Base-by-base conservation (phyloP, 768 basidiomycete species). In the Sarcodon aspratus region DNA sequence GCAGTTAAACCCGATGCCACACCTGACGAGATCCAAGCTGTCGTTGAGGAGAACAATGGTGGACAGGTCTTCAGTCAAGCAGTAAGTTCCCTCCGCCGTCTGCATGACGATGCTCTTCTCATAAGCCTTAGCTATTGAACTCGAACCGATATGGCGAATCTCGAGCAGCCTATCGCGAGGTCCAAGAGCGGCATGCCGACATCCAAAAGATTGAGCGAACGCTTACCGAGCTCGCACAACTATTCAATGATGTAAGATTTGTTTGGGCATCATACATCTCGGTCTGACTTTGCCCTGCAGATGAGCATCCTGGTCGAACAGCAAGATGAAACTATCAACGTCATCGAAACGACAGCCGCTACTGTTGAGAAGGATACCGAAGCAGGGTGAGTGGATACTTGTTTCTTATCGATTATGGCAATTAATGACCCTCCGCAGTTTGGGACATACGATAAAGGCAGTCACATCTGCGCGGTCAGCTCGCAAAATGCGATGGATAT, bases 401-500 rank as follows among this genome's bases (percentile, higher is more conserved):
- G 34, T 17, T 9, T 35, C 31, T 13, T 7, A 40, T 4, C 13
- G 2, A 18, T 43, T 15, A 3, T 11, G 6, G 17, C 18, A 36
- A 32, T n/a, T 40, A 7, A 18, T 40, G 36, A 45, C 33, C 12
- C 12, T 33, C 12, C 38, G 6, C 57, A 96, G 93, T 52, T 66
- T 91, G 46, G 70, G 75, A 53, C 86, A 96, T 62, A 89, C 91
- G 1, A 79, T 85, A 44, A 87, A 86, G 59, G 95, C 94, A 7
- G 86, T 97, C 47, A 71, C 67, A 35, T 90, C 85, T 35, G 95
- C 95, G 17, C 76, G 86, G 32, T 77, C 84, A 33, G 95, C 95
- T 17, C 82, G 95, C 52, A 90, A 84, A 67, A 97, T 95, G 76
- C 82, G 93, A 59, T 96, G 93, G 92, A 94, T 95, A 63, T 97